Percentiles rank a stretch among this genome's conserved stretches.
Conservation (phyloP, 768 basidiomycete species). For the Gyrodon lividus region DNA sequence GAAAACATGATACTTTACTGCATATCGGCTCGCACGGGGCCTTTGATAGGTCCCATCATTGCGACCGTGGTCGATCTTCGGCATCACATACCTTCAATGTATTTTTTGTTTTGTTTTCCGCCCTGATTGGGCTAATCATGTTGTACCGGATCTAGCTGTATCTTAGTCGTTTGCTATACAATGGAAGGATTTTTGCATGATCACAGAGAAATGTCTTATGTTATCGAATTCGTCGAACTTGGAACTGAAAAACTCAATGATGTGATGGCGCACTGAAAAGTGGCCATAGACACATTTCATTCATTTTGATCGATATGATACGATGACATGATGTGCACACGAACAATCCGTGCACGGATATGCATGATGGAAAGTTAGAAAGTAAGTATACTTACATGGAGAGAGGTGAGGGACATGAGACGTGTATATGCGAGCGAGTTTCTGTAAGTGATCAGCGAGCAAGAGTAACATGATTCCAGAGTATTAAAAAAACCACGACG, state of each 20-base stretch:
- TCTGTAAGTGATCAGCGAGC: neutral
- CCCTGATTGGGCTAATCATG: neutral
- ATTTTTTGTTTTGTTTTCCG: neutral
- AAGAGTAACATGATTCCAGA: neutral
- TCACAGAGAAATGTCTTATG: too few relatives aligned
- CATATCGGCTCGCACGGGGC: too few relatives aligned
- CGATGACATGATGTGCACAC: neutral
- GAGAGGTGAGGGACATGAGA: neutral
- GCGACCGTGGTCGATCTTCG: too few relatives aligned
- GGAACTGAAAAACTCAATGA: too few relatives aligned
- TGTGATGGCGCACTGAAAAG: too few relatives aligned
- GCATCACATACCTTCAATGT: too few relatives aligned
- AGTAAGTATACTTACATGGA: neutral
- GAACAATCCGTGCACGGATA: too few relatives aligned
- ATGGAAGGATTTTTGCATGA: too few relatives aligned
- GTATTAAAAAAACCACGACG: neutral
- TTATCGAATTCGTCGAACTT: too few relatives aligned
- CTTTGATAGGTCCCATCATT: too few relatives aligned
- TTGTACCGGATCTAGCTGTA: slow-evolving; percentile 4
- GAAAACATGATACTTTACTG: neutral
- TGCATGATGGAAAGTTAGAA: neutral
- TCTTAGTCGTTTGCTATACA: slow-evolving; percentile 6
- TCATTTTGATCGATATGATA: neutral
- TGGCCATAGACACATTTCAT: neutral
- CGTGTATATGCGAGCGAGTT: neutral